Conservation (phyloP, 768 basidiomycete species). For the Cystobasidium tubakii region DNA sequence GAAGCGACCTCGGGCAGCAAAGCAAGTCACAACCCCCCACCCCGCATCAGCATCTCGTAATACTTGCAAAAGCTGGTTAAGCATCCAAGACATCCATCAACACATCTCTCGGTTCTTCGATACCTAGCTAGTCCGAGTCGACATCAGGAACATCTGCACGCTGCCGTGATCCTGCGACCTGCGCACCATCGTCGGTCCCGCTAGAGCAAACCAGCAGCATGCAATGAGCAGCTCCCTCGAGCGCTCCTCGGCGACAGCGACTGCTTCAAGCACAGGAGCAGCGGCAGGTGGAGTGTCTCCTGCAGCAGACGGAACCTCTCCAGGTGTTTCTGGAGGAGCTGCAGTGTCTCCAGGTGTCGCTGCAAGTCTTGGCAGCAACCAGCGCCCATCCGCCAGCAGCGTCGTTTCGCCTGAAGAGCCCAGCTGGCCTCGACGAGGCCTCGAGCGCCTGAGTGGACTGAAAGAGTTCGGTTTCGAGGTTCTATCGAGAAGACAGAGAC, state of each 20-base stretch:
- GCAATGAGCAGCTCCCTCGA: slow-evolving; percentile 6
- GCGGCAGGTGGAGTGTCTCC: not conserved
- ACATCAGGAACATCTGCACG: too few relatives aligned
- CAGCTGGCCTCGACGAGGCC: slow-evolving; percentile 23
- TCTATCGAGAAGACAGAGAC: slow-evolving; percentile 6
- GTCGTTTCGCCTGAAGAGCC: not conserved
- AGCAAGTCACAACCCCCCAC: too few relatives aligned
- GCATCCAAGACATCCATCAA: too few relatives aligned
- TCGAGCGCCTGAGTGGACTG: slow-evolving; percentile 24
- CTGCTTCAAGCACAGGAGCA: not conserved
- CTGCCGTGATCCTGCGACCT: too few relatives aligned
- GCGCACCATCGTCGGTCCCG: too few relatives aligned
- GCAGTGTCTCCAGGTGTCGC: not conserved
- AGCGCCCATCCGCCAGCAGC: not conserved
- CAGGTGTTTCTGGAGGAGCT: not conserved
- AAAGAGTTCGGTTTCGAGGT: slow-evolving; percentile 30
- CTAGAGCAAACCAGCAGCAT: not conserved
- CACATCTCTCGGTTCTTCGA: too few relatives aligned
- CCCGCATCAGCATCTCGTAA: too few relatives aligned
- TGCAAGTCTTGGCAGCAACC: not conserved
- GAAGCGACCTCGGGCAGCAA: too few relatives aligned
- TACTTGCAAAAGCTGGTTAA: too few relatives aligned
- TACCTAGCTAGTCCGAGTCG: too few relatives aligned
- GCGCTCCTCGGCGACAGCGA: not conserved
- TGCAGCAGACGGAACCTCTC: not conserved